Conservation (phyloP, 2,329 filamentous ascomycete genomes). For the Hortaea werneckii region DNA sequence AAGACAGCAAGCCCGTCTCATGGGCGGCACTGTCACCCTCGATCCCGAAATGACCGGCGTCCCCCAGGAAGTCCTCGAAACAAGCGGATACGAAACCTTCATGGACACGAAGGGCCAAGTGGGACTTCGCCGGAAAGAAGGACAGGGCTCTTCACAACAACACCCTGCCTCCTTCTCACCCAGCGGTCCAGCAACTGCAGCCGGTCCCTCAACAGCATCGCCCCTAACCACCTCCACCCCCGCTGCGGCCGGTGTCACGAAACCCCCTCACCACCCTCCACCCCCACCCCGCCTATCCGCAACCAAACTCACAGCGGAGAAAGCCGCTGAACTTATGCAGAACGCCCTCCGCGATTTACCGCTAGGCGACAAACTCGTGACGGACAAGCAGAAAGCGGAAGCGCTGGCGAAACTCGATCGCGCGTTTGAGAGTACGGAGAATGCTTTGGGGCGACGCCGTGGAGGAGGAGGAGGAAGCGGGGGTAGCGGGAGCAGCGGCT, state of each 20-base stretch:
- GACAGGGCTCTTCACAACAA: slow-evolving; percentile 6
- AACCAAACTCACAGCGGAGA: slow-evolving; percentile 27
- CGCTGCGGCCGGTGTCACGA: not conserved
- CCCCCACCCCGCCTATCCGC: slow-evolving; percentile 5
- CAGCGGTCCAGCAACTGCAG: not conserved
- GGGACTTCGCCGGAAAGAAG: slow-evolving; percentile 34
- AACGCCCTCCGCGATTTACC: slow-evolving; percentile 38
- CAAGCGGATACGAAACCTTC: slow-evolving; percentile 41
- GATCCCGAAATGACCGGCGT: slow-evolving; percentile 15
- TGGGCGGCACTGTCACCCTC: slow-evolving; percentile 26
- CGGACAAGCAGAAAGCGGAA: slow-evolving; percentile 34
- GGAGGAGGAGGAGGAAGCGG: slow-evolving; percentile 8
- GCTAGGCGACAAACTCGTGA: slow-evolving; percentile 25
- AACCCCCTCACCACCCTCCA: not conserved
- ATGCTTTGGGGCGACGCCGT: not conserved
- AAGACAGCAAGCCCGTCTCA: slow-evolving; percentile 43
- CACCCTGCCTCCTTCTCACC: not conserved
- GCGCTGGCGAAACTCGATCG: slow-evolving; percentile 37
- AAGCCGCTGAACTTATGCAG: slow-evolving; percentile 38
- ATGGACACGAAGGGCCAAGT: slow-evolving; percentile 40
- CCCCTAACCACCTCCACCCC: not conserved
- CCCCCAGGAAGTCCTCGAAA: slow-evolving; percentile 38
- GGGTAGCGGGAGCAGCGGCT: too few relatives aligned
- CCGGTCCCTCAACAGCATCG: not conserved
- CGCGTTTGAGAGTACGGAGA: slow-evolving; percentile 23